phyloP scores from a whole-genome alignment of 1,284 basidiomycete species.

The Ceratobasidium sp. region DNA sequence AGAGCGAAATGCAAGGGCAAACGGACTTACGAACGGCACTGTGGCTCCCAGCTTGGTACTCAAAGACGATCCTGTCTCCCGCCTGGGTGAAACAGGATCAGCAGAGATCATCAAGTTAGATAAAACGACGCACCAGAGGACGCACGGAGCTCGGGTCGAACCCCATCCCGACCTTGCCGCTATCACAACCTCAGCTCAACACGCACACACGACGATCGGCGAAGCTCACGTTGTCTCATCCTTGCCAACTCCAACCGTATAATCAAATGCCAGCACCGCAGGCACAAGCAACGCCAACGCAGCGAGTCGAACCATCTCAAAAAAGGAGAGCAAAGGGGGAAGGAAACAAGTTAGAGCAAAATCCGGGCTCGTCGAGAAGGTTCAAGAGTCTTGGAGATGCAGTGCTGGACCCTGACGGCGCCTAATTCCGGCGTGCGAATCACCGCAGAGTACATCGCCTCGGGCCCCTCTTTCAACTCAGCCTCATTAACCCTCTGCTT shows the following conservation, averaged over 20 bases:
- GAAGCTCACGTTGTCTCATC: constrained; percentile 41
- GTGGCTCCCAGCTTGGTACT: constrained; percentile 37
- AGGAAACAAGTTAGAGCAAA: constrained; percentile 8
- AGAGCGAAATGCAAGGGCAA: neutral
- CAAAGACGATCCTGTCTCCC: constrained; percentile 39
- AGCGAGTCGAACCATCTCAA: constrained; percentile 31
- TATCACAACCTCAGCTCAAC: constrained; percentile 2
- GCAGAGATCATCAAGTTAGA: neutral
- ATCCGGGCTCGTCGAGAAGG: constrained; percentile 18
- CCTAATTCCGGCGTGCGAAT: constrained; percentile 35
- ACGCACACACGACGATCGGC: neutral
- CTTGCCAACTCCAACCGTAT: constrained; percentile 40
- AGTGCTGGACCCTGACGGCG: constrained; percentile 24
- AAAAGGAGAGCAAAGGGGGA: constrained; percentile 3
- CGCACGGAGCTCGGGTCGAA: constrained; percentile 42
- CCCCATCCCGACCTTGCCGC: constrained; percentile 41
- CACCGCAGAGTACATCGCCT: constrained; percentile 2
- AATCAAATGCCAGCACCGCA: constrained; percentile 34
- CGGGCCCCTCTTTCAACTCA: constrained; percentile 40
- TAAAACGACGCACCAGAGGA: constrained; percentile 30
- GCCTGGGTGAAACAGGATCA: constrained; percentile 20
- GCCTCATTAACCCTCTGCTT: constrained; percentile 27
- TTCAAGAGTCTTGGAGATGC: constrained; percentile 40
- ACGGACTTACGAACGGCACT: constrained; percentile 38
- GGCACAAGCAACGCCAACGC: constrained; percentile 30